Base-by-base conservation (phyloP, 345 rosid genomes). In the rapeseed (Brassica napus) region DNA sequence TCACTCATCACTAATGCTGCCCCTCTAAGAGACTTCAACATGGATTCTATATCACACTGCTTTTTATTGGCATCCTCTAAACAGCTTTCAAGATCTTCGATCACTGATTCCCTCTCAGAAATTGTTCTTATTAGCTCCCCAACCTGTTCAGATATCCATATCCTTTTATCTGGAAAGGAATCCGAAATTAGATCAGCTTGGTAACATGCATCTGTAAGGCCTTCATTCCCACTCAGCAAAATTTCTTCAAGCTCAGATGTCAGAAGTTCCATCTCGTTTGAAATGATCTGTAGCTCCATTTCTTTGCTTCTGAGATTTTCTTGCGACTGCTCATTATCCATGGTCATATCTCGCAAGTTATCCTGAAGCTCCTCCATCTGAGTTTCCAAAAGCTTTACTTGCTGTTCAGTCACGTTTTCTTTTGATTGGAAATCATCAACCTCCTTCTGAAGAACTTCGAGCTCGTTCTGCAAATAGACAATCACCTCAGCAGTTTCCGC, bases 401-500 rank as follows among this genome's bases (percentile, higher is more conserved):
- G 84, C 61, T 81, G 86, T 78, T 86, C 79, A 70, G 82, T 64
- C 72, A 83, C 87, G 71, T 68, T 84, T 85, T 93, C 98, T 84
- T 87, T 91, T 77, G 86, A 81, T 34, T 90, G 89, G 81, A 79
- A 88, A 74, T 85, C 89, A 28, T 82, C 88, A 59, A 90, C 87
- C 83, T 89, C 90, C 84, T 87, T 83, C 85, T 93, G 97, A 83
- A 95, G 98, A 83, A 78, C 52, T 77, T 87, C 82, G 55, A 95
- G 98, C 86, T 90, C 98, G 83, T 91, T 91, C 88, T 92, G 94
- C 92, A 92, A 81, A 75, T 92, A 90, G 80, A 94, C 89, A 81
- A 94, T 92, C 77, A 90, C 97, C 89, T 93, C 96, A 3, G 88
- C 98, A 72, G 97, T 89, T 79, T 91, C 98, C 81, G 89, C 95